phyloP scores from a whole-genome alignment of 345 rosid species.

The Schrenkiella parvula region DNA sequence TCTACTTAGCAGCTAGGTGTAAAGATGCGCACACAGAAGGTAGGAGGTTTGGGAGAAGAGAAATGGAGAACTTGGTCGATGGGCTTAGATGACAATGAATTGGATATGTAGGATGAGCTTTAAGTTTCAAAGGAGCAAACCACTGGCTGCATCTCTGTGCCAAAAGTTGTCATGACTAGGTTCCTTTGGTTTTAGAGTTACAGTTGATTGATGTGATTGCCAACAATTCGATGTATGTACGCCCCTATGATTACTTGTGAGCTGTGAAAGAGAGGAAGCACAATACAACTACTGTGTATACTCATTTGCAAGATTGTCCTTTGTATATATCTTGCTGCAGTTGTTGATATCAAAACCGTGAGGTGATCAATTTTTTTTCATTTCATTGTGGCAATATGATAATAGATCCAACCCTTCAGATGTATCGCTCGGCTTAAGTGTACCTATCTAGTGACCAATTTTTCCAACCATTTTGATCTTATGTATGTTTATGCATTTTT shows the following conservation, averaged over 20 bases:
- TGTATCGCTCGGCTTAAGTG: neutral
- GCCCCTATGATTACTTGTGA: slow-evolving; percentile 16
- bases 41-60: slow-evolving; percentile 79
- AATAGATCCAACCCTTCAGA: neutral
- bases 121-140: slow-evolving; percentile 23
- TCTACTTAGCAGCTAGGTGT: slow-evolving; percentile 68
- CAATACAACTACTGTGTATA: slow-evolving; percentile 19
- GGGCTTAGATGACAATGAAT: slow-evolving; percentile 52
- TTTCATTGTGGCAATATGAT: slow-evolving; percentile 5
- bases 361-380: neutral
- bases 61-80: slow-evolving; percentile 70
- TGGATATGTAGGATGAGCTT: slow-evolving; percentile 22
- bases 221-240: slow-evolving; percentile 26
- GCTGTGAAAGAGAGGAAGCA: slow-evolving; percentile 26
- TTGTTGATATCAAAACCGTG: slow-evolving; percentile 32
- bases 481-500: neutral
- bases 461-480: slow-evolving; percentile 10
- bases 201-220: slow-evolving; percentile 21
- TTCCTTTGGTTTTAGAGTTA: slow-evolving; percentile 33
- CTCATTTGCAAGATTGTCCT: slow-evolving; percentile 31
- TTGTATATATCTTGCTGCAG: slow-evolving; percentile 53
- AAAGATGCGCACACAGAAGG: slow-evolving; percentile 67
- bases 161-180: slow-evolving; percentile 31
- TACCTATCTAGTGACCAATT: slow-evolving; percentile 9
- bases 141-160: slow-evolving; percentile 33